phyloP scores from a whole-genome alignment of 129 eudicot species.

The Helichrysum umbraculigerum region DNA sequence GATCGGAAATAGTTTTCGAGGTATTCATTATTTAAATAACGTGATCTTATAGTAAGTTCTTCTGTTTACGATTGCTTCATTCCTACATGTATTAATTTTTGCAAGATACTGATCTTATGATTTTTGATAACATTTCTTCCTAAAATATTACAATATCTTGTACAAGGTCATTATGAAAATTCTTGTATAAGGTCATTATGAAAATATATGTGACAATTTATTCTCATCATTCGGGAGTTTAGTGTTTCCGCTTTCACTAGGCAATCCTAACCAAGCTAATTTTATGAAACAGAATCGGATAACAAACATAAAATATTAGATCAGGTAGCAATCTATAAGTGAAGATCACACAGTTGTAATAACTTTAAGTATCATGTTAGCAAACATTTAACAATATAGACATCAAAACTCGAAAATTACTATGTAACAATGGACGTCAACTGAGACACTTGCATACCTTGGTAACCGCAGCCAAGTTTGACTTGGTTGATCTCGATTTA shows the following conservation, averaged over 20 bases:
- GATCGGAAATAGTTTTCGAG: background rate
- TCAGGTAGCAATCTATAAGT: background rate
- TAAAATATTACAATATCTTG: background rate
- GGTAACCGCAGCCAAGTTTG: conserved; percentile 65
- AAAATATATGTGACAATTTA: background rate
- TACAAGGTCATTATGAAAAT: too few relatives aligned
- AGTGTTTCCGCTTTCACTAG: background rate
- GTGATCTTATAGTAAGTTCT: background rate
- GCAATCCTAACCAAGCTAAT: background rate
- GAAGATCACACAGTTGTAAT: background rate
- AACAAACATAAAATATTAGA: background rate
- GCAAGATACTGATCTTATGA: background rate
- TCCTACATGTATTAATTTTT: background rate
- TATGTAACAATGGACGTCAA: background rate
- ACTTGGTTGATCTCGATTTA: conserved; percentile 61
- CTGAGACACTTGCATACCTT: conserved; percentile 47
- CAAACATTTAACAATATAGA: background rate
- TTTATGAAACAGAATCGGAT: background rate
- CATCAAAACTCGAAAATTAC: background rate
- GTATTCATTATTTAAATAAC: background rate
- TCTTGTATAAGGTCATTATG: background rate
- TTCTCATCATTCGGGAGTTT: background rate
- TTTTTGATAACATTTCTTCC: background rate
- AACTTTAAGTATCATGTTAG: background rate
- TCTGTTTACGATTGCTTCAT: background rate